Evolutionary conservation across 2,329 filamentous ascomycete species (phyloP).

Genomic region (Sporothrix pallida): DNA sequence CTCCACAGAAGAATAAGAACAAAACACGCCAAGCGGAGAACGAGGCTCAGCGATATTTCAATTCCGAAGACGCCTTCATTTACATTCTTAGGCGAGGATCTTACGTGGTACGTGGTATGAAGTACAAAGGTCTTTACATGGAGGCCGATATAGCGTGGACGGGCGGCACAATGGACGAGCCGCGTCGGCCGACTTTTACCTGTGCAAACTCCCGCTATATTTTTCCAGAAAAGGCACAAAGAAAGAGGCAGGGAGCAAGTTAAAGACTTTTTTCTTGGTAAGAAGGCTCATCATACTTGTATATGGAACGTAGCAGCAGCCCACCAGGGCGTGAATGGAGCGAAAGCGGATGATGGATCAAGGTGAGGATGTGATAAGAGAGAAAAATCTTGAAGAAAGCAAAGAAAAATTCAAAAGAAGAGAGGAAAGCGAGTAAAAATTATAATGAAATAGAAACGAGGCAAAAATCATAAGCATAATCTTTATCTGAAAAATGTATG

Average conservation of each 20-base stretch:
- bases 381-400: not conserved
- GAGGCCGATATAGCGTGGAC: not conserved
- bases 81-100: slow-evolving; percentile 26
- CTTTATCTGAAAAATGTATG: not conserved
- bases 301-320: slow-evolving; percentile 21
- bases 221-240: slow-evolving; percentile 23
- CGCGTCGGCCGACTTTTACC: slow-evolving; percentile 26
- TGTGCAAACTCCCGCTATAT: slow-evolving; percentile 28
- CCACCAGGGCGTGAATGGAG: not conserved
- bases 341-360: not conserved
- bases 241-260: not conserved
- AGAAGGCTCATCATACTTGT: too few species aligned
- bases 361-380: not conserved
- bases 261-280: too few species aligned
- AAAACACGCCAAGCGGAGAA: not conserved
- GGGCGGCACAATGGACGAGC: slow-evolving; percentile 6
- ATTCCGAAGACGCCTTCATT: slow-evolving; percentile 14
- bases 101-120: slow-evolving; percentile 19
- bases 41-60: slow-evolving; percentile 8
- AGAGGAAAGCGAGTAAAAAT: not conserved
- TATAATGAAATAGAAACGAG: not conserved
- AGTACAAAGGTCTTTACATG: not conserved
- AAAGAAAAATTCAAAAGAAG: not conserved
- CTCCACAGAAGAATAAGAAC: not conserved
- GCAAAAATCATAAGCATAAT: not conserved